phyloP scores from a whole-genome alignment of 2,329 filamentous ascomycete genomes.

The Verticillium nubilum region DNA sequence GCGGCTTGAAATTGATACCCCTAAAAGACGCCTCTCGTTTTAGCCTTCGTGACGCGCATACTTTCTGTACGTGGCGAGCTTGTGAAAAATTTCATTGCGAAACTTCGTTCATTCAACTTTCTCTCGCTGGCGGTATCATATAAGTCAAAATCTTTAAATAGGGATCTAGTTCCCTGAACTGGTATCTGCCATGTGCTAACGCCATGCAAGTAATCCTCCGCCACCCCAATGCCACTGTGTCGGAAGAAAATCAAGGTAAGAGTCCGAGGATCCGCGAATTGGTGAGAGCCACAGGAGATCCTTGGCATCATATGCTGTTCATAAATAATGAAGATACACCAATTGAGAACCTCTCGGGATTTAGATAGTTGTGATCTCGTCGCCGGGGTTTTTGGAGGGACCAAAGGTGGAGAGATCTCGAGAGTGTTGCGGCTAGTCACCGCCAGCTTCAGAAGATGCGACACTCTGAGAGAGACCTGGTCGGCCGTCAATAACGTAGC shows the following conservation, averaged over 20 bases:
- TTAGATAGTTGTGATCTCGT: no score
- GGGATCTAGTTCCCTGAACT: not conserved
- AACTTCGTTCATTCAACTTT: not conserved
- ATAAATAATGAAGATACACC: no score
- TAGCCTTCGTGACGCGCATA: not conserved
- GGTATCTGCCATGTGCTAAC: not conserved
- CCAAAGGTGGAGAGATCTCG: not conserved
- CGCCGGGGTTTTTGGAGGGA: no score
- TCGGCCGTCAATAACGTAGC: constrained; percentile 12
- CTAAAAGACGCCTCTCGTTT: not conserved
- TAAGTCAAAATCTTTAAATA: not conserved
- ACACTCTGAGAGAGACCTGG: constrained; percentile 14
- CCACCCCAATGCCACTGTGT: not conserved
- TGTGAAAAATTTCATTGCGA: not conserved
- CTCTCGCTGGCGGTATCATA: not conserved
- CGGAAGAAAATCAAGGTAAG: no score
- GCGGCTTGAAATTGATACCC: not conserved
- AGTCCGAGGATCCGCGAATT: no score
- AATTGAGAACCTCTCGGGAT: no score
- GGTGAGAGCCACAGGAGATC: no score
- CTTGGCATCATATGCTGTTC: no score
- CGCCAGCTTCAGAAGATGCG: constrained; percentile 11
- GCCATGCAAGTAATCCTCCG: not conserved
- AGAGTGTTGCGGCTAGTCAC: not conserved
- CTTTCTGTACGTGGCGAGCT: no score